These are phyloP conservation scores for Eucalyptus regnans DNA, from an alignment of 345 rosid genomes.

Conservation along the genomic window DNA sequence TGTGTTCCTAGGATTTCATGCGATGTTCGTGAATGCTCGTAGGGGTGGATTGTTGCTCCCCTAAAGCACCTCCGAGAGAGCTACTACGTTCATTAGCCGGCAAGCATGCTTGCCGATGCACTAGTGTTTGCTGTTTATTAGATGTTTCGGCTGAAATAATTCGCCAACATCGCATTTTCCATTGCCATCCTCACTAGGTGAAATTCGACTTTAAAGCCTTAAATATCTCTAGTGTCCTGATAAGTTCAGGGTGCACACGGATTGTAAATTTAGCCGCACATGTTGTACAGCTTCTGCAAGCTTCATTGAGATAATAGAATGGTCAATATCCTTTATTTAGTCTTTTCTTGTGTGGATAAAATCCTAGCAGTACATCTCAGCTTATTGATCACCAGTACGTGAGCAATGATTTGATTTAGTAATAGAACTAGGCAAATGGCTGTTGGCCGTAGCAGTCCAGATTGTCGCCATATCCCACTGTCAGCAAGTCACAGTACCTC, in stretches of 20 bases:
- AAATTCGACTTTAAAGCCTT: not conserved
- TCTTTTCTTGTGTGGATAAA: not conserved
- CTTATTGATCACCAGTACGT: not conserved
- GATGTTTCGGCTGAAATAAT: not conserved
- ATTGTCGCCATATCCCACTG: not conserved
- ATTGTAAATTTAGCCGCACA: not conserved
- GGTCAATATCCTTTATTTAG: not conserved
- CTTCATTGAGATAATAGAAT: not conserved
- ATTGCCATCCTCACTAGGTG: not conserved
- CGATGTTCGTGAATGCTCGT: not conserved
- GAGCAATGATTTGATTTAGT: not conserved
- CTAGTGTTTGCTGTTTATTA: not conserved
- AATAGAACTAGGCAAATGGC: not conserved
- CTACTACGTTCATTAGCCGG: not conserved
- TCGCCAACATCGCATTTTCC: not conserved
- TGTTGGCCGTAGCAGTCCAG: not conserved
- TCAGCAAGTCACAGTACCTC: constrained; percentile 1
- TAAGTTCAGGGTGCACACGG: not conserved
- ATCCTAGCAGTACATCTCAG: not conserved
- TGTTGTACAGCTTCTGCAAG: not conserved
- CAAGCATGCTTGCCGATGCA: not conserved
- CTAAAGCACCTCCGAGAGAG: not conserved
- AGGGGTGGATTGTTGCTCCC: not conserved
- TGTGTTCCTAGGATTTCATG: not conserved
- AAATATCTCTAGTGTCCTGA: not conserved